phyloP scores from a whole-genome alignment of 1,139 yeast genomes.

The Wickerhamomyces sp. region DNA sequence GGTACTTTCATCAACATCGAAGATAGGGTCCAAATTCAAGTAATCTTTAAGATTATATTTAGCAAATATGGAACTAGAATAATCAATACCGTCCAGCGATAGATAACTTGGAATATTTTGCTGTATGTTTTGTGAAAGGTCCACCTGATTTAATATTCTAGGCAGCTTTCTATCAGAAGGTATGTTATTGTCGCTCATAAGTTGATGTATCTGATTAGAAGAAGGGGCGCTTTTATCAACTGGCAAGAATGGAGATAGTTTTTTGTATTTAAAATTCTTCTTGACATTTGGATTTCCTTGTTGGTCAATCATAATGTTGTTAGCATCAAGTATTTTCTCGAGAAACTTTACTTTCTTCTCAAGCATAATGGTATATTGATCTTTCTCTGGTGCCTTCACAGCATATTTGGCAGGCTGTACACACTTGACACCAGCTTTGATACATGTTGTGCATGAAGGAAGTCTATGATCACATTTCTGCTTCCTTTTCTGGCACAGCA shows the following conservation, averaged over 20 bases:
- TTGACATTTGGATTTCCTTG: slow-evolving; percentile 27
- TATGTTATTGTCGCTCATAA: slow-evolving; percentile 3
- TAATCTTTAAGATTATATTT: slow-evolving; percentile 40
- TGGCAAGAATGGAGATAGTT: slow-evolving; percentile 34
- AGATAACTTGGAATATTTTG: slow-evolving; percentile 24
- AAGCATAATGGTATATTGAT: slow-evolving; percentile 47
- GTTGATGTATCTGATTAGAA: background rate
- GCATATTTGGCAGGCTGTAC: slow-evolving; percentile 55
- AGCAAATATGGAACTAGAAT: slow-evolving; percentile 34
- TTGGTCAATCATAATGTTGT: slow-evolving; percentile 22
- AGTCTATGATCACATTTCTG: slow-evolving; percentile 57
- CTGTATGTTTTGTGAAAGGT: slow-evolving; percentile 15
- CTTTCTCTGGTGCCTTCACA: slow-evolving; percentile 35
- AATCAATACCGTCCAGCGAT: slow-evolving; percentile 33
- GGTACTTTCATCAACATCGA: slow-evolving; percentile 40
- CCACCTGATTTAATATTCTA: slow-evolving; percentile 1
- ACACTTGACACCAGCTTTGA: slow-evolving; percentile 53
- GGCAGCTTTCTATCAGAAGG: slow-evolving; percentile 18
- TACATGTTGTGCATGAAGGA: slow-evolving; percentile 58
- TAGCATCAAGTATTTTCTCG: slow-evolving; percentile 37
- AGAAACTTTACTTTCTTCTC: slow-evolving; percentile 47
- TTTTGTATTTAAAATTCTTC: slow-evolving; percentile 37
- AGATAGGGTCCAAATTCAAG: slow-evolving; percentile 39
- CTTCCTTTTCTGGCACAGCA: slow-evolving; percentile 47
- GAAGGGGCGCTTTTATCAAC: slow-evolving; percentile 6